Base-by-base conservation (phyloP, 1,139 yeast species). In the Yarrowia galli region DNA sequence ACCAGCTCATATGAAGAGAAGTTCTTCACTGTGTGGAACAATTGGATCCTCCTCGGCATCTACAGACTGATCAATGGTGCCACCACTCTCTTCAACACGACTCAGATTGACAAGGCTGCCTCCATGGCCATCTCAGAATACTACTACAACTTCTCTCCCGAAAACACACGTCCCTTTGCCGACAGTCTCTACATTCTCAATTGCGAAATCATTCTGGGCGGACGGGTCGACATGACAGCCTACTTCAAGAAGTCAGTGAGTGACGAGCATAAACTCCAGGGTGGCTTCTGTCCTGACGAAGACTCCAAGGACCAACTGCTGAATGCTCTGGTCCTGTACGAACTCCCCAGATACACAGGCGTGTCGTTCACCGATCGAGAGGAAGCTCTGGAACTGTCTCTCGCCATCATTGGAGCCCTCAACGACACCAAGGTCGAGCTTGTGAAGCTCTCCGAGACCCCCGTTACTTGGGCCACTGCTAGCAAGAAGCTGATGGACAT, bases 231-330 rank as follows among this genome's bases (percentile, higher is more conserved):
- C 13, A 8, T 61, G 25, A 35, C 38, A 9, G 36, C 56, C 1
- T 48, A 61, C 97, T 80, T 95, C 96, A 75, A 96, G 83, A 73
- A 96, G 95, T 76, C 87, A 89, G 79, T 95, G 98, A 77, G 95
- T 84, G 84, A 95, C 95, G 72, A 95, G 98, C 51, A 97, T 93
- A 74, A 99, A 99, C 81, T 89, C 91, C 84, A 99, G 89, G 70
- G 99, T 93, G 42, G 97, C 2, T 61, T 61, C 25, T 12, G 48
- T 12, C 56, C 35, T 6, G 46, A 46, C 18, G 20, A 61, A 4
- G 46, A 46, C 25, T 10, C 54, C 13, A 61, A 48, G 25, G 22
- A 61, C 38, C 56, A 61, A 46, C 45, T 61, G 2, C 18, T 61
- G 20, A 40, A 61, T 18, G 56, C 56, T n/a, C 23, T 61, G 42